phyloP scores from a whole-genome alignment of 495 filamentous ascomycete species.

The Podospora conica region DNA sequence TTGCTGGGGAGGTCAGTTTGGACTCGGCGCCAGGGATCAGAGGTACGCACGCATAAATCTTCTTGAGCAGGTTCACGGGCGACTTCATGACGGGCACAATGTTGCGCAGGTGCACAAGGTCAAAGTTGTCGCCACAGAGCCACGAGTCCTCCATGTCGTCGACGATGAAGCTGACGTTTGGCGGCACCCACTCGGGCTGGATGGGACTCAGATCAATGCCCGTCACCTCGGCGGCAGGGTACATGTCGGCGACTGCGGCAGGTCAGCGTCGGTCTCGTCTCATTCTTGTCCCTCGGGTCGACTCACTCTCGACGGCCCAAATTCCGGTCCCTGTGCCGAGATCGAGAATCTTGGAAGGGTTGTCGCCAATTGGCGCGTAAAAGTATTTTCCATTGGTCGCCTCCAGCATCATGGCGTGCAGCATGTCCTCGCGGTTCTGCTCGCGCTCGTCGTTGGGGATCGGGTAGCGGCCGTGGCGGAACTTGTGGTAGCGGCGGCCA shows the following conservation, averaged over 20 bases:
- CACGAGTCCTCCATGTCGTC: slow-evolving; percentile 34
- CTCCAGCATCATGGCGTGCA: slow-evolving; percentile 30
- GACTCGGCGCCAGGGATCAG: background rate
- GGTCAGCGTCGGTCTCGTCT: slow-evolving; percentile 35
- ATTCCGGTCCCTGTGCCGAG: slow-evolving; percentile 7
- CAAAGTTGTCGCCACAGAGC: slow-evolving; percentile 26
- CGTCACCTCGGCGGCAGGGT: slow-evolving; percentile 40
- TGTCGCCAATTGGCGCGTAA: slow-evolving; percentile 34
- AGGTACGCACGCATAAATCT: slow-evolving; percentile 26
- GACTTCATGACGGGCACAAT: slow-evolving; percentile 23
- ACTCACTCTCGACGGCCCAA: slow-evolving; percentile 38
- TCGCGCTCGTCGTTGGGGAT: slow-evolving; percentile 51
- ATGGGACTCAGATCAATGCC: slow-evolving; percentile 59
- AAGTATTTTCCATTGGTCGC: slow-evolving; percentile 36
- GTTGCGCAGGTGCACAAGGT: slow-evolving; percentile 35
- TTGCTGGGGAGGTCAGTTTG: slow-evolving; percentile 10
- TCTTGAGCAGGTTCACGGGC: slow-evolving; percentile 21
- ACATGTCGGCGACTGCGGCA: slow-evolving; percentile 44
- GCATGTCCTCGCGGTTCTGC: slow-evolving; percentile 41
- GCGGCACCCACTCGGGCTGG: slow-evolving; percentile 48
- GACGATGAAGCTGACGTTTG: slow-evolving; percentile 51
- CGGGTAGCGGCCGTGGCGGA: slow-evolving; percentile 46
- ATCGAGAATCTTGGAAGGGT: slow-evolving; percentile 36
- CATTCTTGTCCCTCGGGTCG: slow-evolving; percentile 39
- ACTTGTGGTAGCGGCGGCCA: slow-evolving; percentile 52